Evolutionary conservation across 2,329 filamentous ascomycete species (phyloP).

Genomic region (Fusarium sp.): DNA sequence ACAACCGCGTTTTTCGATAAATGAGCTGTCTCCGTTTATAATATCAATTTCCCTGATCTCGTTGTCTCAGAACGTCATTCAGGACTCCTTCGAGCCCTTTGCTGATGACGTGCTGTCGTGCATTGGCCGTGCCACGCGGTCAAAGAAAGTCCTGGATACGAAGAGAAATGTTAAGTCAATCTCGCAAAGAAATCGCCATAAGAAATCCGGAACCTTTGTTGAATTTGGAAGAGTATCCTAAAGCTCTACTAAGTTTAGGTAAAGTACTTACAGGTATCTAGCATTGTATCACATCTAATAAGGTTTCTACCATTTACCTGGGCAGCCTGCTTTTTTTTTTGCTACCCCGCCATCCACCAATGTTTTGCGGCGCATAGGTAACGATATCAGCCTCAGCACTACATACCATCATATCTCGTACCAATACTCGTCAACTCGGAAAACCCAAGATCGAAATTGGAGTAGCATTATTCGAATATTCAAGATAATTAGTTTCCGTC

Average conservation of each 20-base stretch:
- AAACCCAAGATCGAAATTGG: not conserved
- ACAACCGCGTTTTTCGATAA: too few species aligned
- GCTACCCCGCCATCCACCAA: conserved; percentile 15
- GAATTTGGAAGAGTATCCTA: not conserved
- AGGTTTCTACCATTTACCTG: not conserved
- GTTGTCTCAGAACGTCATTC: conserved; percentile 14
- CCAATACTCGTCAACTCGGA: not conserved
- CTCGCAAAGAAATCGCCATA: not conserved
- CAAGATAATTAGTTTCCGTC: not conserved
- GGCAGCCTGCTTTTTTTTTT: conserved; percentile 26
- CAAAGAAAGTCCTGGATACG: not conserved
- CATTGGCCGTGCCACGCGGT: not conserved
- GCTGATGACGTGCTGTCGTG: conserved; percentile 29
- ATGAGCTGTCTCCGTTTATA: not conserved
- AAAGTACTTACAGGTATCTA: not conserved
- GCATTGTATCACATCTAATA: not conserved
- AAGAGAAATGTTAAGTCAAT: not conserved
- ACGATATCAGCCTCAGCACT: conserved; percentile 11
- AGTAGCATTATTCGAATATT: not conserved
- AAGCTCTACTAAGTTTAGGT: not conserved
- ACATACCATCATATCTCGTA: not conserved
- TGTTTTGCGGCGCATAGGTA: not conserved
- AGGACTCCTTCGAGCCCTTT: not conserved
- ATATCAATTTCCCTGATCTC: not conserved
- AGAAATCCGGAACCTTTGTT: not conserved